Conservation (phyloP, 2,329 filamentous ascomycete species). For the Cladophialophora chaetospira region DNA sequence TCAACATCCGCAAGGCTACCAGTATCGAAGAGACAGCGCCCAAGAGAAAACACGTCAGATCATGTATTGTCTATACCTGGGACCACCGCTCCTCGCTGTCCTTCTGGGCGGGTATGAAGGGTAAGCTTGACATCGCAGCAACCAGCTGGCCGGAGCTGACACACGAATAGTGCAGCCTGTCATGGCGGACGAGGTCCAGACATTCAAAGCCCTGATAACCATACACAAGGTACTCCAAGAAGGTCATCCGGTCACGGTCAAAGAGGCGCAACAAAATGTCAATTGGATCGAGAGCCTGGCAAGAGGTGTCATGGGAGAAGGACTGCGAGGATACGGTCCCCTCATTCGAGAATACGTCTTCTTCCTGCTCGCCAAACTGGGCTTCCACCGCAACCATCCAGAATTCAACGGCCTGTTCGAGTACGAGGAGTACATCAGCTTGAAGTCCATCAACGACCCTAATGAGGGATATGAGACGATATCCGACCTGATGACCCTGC, state of each 20-base stretch:
- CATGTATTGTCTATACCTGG: constrained; percentile 98
- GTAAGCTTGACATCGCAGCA: background rate
- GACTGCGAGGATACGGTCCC: constrained; percentile 81
- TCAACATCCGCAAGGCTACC: constrained; percentile 69
- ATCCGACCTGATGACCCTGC: constrained; percentile 90
- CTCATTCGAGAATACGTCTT: constrained; percentile 96
- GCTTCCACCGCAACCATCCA: constrained; percentile 94
- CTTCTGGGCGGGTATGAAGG: constrained; percentile 97
- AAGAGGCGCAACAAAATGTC: constrained; percentile 84
- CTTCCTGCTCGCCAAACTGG: constrained; percentile 89
- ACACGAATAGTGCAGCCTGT: constrained; percentile 68
- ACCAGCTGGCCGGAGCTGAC: background rate
- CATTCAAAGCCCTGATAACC: constrained; percentile 96
- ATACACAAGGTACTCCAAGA: constrained; percentile 98
- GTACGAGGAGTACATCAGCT: constrained; percentile 97
- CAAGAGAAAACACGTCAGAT: constrained; percentile 84
- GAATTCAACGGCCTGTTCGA: constrained; percentile 98
- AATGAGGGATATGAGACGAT: constrained; percentile 98
- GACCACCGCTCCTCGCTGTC: constrained; percentile 93
- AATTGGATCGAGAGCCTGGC: constrained; percentile 92
- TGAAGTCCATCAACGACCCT: constrained; percentile 97
- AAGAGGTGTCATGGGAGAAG: constrained; percentile 78
- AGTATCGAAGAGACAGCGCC: constrained; percentile 55
- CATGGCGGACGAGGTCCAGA: constrained; percentile 96
- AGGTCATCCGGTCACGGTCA: constrained; percentile 83